phyloP scores from a whole-genome alignment of 2,329 filamentous ascomycete genomes.

The Colletotrichum sublineola region DNA sequence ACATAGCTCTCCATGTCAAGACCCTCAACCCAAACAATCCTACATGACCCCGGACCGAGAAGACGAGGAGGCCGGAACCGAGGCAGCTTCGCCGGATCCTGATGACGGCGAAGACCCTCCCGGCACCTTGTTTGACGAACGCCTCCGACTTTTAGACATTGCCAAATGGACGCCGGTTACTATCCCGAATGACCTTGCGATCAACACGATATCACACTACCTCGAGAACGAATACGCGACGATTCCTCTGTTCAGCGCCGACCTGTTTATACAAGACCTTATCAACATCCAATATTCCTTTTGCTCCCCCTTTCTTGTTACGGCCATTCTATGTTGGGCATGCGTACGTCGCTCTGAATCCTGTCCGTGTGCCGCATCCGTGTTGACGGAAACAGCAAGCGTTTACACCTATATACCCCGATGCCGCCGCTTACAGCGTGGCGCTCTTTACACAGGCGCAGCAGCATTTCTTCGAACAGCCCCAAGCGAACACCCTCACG shows the following conservation, averaged over 20 bases:
- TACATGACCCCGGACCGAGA: constrained; percentile 13
- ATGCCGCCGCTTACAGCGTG: constrained; percentile 1
- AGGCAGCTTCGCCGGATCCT: background rate
- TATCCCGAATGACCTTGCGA: constrained; percentile 27
- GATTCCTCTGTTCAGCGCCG: constrained; percentile 30
- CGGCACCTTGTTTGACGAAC: constrained; percentile 16
- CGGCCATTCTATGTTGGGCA: constrained; percentile 18
- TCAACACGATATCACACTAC: constrained; percentile 18
- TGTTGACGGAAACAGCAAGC: constrained; percentile 12
- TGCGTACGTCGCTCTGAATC: constrained; percentile 15
- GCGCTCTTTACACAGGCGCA: constrained; percentile 16
- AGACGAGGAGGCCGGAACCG: background rate
- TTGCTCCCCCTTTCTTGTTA: constrained; percentile 24
- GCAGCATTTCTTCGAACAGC: constrained; percentile 5
- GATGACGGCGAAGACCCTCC: background rate
- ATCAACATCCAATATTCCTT: background rate
- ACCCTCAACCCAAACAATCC: background rate
- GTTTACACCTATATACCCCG: constrained; percentile 13
- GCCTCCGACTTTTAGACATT: constrained; percentile 4
- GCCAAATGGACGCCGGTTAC: constrained; percentile 17
- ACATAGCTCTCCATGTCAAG: background rate
- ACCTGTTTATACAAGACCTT: constrained; percentile 17
- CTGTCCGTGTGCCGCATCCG: accelerated
- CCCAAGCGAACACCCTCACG: constrained; percentile 12
- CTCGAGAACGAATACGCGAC: constrained; percentile 25